Evolutionary conservation across 2,329 filamentous ascomycete genomes (phyloP), one percentile per base, ranked within the genome.

Genomic region (Parastagonospora avenae): DNA sequence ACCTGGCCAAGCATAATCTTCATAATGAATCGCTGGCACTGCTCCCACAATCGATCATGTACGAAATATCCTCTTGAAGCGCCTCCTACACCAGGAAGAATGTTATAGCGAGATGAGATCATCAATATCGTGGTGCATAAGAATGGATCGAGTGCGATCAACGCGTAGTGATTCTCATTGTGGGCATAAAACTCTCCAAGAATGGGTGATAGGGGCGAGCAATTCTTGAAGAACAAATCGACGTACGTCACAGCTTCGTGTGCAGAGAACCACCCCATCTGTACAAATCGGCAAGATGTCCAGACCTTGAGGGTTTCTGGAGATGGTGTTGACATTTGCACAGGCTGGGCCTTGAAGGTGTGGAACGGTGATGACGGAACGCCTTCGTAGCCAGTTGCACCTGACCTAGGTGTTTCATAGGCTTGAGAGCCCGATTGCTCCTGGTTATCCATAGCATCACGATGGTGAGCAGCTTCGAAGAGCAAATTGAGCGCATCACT

Each of bases 251-350:
- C 75, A 8, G 80, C 80, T 59, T 84, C 81, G 46, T 78, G 74
- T 2, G 81, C 79, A 0, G 79, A 79, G 47, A 84, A 79, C 80
- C 80, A 83, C 0, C 80, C 81, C 79, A 82, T 81, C 50, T 77
- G 78, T 14, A 82, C 80, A 57, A 82, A 83, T 0, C 80, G 76
- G 58, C 78, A 80, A 3, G 74, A 67, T 12, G 78, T 77, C 79
- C 79, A 82, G 14, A 77, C 62, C 43, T 73, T 70, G 30, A 81
- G 66, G 8, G 76, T 76, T 42, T 73, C 70, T n/a, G 67, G 67
- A 4, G 68, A 72, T 9, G 70, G 69, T 9, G 68, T 68, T 9
- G 73, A 74, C 60, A 74, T 74, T 39, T 71, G 71, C 46, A 75
- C 71, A 2, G 71, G 67, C 46, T 71, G 68, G 27, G 66, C 63